phyloP scores from a whole-genome alignment of 2,329 filamentous ascomycete genomes.

The Calonectria pseudoturangicola region DNA sequence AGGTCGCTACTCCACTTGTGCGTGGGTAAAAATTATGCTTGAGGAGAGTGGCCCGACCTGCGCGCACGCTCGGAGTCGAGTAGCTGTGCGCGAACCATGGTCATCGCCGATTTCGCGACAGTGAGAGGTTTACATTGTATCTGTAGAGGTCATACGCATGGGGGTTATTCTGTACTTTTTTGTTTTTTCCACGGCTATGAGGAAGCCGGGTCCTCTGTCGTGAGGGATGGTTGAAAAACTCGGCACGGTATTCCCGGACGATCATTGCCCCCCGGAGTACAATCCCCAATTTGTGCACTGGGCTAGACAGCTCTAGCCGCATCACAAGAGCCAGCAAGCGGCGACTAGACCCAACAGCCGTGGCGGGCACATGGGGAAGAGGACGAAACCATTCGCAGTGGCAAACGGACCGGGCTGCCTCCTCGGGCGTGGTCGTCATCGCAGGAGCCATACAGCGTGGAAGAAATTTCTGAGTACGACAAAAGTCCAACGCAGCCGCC shows the following conservation, averaged over 20 bases:
- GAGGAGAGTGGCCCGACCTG: background rate
- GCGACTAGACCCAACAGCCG: background rate
- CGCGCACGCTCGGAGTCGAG: background rate
- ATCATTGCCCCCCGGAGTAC: background rate
- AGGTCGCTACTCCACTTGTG: background rate
- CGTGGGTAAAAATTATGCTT: constrained; percentile 27
- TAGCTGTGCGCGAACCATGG: background rate
- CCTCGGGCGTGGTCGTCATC: background rate
- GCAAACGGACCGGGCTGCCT: background rate
- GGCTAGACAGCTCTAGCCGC: background rate
- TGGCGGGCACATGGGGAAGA: background rate
- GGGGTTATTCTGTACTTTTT: background rate
- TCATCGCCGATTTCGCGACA: background rate
- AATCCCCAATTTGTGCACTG: background rate
- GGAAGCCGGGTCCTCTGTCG: background rate
- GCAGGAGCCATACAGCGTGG: background rate
- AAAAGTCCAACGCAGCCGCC: background rate
- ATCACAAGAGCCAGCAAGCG: background rate
- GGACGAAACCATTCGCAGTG: background rate
- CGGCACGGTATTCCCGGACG: constrained; percentile 9
- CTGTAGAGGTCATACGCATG: background rate
- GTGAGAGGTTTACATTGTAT: background rate
- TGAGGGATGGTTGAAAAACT: background rate
- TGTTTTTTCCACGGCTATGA: background rate
- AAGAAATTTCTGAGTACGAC: background rate